Evolutionary conservation across 1,139 yeast genomes (phyloP).

Genomic region (Saccharomyces hybrid): DNA sequence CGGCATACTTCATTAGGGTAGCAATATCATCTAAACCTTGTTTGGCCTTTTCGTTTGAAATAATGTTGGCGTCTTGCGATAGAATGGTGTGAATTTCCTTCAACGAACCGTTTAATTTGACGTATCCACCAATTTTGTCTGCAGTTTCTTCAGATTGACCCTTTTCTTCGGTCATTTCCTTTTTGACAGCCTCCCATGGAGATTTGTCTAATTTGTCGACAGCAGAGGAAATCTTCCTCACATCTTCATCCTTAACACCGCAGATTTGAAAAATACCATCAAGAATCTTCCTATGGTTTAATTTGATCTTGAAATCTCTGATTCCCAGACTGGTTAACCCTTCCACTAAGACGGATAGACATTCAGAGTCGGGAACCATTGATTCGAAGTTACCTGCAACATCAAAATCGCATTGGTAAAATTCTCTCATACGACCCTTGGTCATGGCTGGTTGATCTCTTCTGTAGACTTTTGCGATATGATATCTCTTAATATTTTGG

Average conservation of each 20-base stretch:
- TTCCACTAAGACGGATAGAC: slow-evolving; percentile 70
- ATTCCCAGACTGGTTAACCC: slow-evolving; percentile 81
- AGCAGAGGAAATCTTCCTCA: slow-evolving; percentile 86
- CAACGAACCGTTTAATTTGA: slow-evolving; percentile 71
- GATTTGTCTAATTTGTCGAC: slow-evolving; percentile 92
- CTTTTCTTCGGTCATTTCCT: slow-evolving; percentile 88
- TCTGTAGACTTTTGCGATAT: slow-evolving; percentile 95
- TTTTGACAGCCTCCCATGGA: slow-evolving; percentile 91
- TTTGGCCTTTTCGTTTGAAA: slow-evolving; percentile 62
- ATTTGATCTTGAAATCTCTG: slow-evolving; percentile 77
- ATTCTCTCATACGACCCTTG: slow-evolving; percentile 98
- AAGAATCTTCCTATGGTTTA: slow-evolving; percentile 89
- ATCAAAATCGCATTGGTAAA: slow-evolving; percentile 96
- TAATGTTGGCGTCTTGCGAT: slow-evolving; percentile 48
- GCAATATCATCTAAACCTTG: slow-evolving; percentile 78
- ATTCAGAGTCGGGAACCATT: slow-evolving; percentile 96
- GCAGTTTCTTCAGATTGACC: slow-evolving; percentile 87
- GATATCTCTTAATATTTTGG: slow-evolving; percentile 83
- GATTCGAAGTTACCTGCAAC: slow-evolving; percentile 86
- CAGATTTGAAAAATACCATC: slow-evolving; percentile 94
- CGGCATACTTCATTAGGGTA: slow-evolving; percentile 64
- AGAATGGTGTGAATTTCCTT: slow-evolving; percentile 57
- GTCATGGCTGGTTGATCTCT: slow-evolving; percentile 99
- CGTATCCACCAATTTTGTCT: slow-evolving; percentile 85
- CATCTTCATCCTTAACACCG: slow-evolving; percentile 92